Evolutionary conservation across 139 green algal genomes (phyloP).

Genomic region (Diplosphaera chodatii): DNA sequence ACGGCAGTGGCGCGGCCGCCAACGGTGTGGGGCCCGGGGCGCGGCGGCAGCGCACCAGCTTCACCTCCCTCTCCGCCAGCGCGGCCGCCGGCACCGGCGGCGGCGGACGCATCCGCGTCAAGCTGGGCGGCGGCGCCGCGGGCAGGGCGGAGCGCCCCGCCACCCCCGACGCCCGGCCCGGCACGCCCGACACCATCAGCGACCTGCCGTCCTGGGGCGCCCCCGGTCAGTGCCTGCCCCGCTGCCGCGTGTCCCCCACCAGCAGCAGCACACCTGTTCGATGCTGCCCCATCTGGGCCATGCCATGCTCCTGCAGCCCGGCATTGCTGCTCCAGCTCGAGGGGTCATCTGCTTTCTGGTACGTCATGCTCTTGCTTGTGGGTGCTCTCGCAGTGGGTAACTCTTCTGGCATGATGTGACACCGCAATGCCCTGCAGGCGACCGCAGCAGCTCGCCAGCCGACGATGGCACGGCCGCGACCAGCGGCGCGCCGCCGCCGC

Average conservation of each 20-base stretch:
- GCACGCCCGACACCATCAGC: background rate
- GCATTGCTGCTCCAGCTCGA: too few relatives aligned
- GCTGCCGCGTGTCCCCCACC: too few relatives aligned
- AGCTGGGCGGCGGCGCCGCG: background rate
- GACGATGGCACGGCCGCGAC: background rate
- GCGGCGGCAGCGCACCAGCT: background rate
- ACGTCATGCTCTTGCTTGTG: background rate
- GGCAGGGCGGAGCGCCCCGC: background rate
- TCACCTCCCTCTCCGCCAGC: too few relatives aligned
- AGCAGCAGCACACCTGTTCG: background rate
- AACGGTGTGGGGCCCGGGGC: background rate
- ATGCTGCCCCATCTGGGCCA: background rate
- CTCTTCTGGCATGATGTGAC: too few relatives aligned
- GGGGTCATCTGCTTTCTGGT: too few relatives aligned
- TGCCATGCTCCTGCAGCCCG: too few relatives aligned
- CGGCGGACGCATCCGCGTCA: background rate
- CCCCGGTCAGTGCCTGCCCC: too few relatives aligned
- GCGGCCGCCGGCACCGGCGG: background rate
- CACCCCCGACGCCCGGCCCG: background rate
- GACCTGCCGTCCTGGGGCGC: background rate
- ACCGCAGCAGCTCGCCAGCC: background rate
- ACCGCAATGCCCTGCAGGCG: background rate
- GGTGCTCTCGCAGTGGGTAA: background rate
- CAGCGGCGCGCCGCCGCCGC: background rate
- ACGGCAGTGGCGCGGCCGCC: background rate